These are phyloP conservation scores for Linnemannia hyalina DNA, from an alignment of 192 early-diverging fungal species.

Conservation along the genomic window DNA sequence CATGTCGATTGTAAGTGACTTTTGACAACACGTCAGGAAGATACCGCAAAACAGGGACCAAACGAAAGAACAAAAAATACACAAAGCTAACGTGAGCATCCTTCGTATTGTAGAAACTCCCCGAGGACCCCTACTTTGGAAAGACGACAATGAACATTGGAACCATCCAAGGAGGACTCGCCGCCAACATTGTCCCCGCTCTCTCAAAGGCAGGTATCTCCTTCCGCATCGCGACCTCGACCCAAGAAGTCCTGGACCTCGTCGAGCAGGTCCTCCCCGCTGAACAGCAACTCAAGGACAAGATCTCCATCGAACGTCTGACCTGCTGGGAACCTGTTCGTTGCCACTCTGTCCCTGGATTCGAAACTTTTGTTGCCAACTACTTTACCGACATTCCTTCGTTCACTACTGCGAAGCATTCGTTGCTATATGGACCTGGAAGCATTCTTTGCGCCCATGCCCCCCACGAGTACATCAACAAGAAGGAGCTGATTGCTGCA, in stretches of 20 bases:
- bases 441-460: conserved; percentile 56
- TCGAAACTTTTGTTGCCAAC: conserved; percentile 53
- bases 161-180: conserved; percentile 58
- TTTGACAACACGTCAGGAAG: neutral
- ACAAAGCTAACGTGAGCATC: neutral
- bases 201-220: conserved; percentile 56
- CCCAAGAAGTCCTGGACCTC: conserved; percentile 50
- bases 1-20: conserved; percentile 36
- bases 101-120: conserved; percentile 38
- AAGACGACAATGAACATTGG: conserved; percentile 65
- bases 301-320: conserved; percentile 43
- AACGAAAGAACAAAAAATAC: neutral
- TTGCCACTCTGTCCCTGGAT: conserved; percentile 54
- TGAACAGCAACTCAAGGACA: conserved; percentile 38
- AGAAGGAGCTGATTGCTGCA: conserved; percentile 53
- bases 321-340: conserved; percentile 60
- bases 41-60: neutral
- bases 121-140: conserved; percentile 55
- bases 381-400: conserved; percentile 58
- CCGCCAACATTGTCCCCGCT: conserved; percentile 65
- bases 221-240: conserved; percentile 60
- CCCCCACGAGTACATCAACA: conserved; percentile 54
- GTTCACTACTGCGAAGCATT: conserved; percentile 42
- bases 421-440: conserved; percentile 54
- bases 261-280: conserved; percentile 34